Evolutionary conservation across 257 asterid species (phyloP).

Genomic region (Nemophila menziesii): DNA sequence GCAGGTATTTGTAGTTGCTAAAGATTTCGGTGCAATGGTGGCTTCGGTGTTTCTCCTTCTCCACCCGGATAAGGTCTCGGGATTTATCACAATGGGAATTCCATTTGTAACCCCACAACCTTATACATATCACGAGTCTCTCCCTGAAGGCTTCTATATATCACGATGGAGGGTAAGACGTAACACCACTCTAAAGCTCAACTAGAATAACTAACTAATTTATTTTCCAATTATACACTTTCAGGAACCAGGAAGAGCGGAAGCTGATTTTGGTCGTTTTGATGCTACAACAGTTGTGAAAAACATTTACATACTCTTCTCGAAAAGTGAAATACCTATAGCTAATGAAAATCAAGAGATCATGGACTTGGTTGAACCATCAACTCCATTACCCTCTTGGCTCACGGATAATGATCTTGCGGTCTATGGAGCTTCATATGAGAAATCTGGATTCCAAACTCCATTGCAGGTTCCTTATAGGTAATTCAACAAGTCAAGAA

Average conservation of each 20-base stretch:
- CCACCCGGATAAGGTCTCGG: slow-evolving; percentile 43
- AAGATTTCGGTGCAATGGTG: slow-evolving; percentile 56
- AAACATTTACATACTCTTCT: slow-evolving; percentile 60
- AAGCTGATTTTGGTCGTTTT: slow-evolving; percentile 66
- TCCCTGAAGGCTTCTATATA: slow-evolving; percentile 70
- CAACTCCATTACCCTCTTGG: slow-evolving; percentile 60
- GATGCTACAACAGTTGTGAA: slow-evolving; percentile 61
- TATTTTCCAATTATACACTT: background rate
- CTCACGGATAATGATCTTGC: slow-evolving; percentile 58
- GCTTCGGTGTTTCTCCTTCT: slow-evolving; percentile 37
- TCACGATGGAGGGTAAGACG: slow-evolving; percentile 53
- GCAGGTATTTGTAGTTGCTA: slow-evolving; percentile 63
- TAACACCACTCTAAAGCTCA: background rate
- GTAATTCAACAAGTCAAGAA: slow-evolving; percentile 13
- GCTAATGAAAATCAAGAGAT: slow-evolving; percentile 58
- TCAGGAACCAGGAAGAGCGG: slow-evolving; percentile 79
- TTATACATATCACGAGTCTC: slow-evolving; percentile 9
- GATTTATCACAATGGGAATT: slow-evolving; percentile 45
- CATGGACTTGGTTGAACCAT: slow-evolving; percentile 64
- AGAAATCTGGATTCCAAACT: slow-evolving; percentile 58
- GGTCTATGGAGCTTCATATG: slow-evolving; percentile 42
- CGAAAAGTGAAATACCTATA: slow-evolving; percentile 49
- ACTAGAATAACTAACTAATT: background rate
- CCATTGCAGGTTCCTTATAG: slow-evolving; percentile 73
- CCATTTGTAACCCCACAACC: slow-evolving; percentile 44